A percentile compares a stretch with the other conserved stretches of the same genome.
phyloP scores from a whole-genome alignment of 1,284 basidiomycete species.

The Rhodotorula sp. region DNA sequence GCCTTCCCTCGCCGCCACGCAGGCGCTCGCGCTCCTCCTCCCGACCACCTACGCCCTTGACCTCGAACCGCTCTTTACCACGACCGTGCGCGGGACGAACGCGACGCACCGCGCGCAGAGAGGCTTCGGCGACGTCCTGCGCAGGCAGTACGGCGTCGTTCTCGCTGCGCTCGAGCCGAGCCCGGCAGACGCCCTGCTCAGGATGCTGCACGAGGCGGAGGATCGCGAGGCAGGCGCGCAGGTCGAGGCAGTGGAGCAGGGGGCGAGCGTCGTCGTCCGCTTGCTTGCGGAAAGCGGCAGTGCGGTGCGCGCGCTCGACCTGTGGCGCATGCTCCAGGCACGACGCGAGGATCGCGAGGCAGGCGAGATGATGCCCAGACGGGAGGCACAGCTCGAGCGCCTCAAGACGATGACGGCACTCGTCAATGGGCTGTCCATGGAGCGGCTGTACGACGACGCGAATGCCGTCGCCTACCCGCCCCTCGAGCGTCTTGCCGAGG shows the following conservation, averaged over 20 bases:
- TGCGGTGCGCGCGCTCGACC: constrained; percentile 4
- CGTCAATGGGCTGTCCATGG: constrained; percentile 26
- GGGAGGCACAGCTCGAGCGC: background rate
- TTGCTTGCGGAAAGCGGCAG: constrained; percentile 4
- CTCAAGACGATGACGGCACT: constrained; percentile 16
- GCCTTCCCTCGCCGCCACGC: constrained; percentile 2
- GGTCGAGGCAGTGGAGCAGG: background rate
- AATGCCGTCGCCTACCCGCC: background rate
- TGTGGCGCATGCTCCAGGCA: background rate
- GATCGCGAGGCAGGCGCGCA: background rate
- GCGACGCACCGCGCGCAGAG: background rate
- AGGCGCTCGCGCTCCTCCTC: constrained; percentile 20
- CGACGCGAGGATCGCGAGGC: background rate
- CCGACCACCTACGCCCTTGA: background rate
- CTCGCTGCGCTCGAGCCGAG: constrained; percentile 18
- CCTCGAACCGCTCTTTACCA: constrained; percentile 6
- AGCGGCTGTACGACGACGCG: constrained; percentile 22
- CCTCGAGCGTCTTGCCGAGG: constrained; percentile 7
- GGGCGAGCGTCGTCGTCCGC: constrained; percentile 5
- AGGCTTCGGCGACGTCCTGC: constrained; percentile 4
- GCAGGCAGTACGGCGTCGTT: constrained; percentile 26
- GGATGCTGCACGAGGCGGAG: background rate
- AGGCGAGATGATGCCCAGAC: background rate
- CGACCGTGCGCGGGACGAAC: background rate
- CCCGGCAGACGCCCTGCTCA: constrained; percentile 11